phyloP scores from a whole-genome alignment of 2,329 filamentous ascomycete genomes.

The Sodiomyces alkalinus region DNA sequence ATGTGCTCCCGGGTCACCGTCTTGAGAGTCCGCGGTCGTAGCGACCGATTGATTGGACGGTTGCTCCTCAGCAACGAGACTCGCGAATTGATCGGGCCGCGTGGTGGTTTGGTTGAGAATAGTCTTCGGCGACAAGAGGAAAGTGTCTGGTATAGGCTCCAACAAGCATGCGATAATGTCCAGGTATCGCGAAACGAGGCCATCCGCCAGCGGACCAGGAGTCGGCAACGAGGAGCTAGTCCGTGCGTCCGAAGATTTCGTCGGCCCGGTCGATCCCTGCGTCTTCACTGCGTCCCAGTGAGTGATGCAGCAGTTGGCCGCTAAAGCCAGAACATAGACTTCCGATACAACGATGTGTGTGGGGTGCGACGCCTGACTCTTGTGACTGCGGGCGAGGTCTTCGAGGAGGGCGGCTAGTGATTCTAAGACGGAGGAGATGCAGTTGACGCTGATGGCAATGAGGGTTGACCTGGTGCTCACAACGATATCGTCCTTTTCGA shows the following conservation, averaged over 20 bases:
- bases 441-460: slow-evolving; percentile 40
- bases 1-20: slow-evolving; percentile 14
- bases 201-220: slow-evolving; percentile 30
- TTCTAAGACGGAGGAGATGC: slow-evolving; percentile 38
- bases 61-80: too few relatives aligned
- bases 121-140: slow-evolving; percentile 37
- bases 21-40: too few relatives aligned
- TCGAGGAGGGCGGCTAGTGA: slow-evolving; percentile 42
- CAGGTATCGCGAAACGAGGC: slow-evolving; percentile 37
- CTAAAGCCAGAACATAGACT: slow-evolving; percentile 45
- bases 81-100: slow-evolving; percentile 8
- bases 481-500: slow-evolving; percentile 45
- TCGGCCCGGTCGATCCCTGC: too few relatives aligned
- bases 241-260: too few relatives aligned
- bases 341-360: slow-evolving; percentile 48
- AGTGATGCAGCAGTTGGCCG: slow-evolving; percentile 49
- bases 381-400: slow-evolving; percentile 40
- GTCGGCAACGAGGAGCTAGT: too few relatives aligned
- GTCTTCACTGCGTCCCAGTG: slow-evolving; percentile 36
- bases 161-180: slow-evolving; percentile 41
- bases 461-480: slow-evolving; percentile 45
- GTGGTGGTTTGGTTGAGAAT: slow-evolving; percentile 37
- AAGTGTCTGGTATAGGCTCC: slow-evolving; percentile 41
- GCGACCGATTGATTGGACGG: too few relatives aligned
- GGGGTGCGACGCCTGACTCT: slow-evolving; percentile 34